Conservation (phyloP, 192 early-diverging fungal genomes). For the Coemansia sp. region DNA sequence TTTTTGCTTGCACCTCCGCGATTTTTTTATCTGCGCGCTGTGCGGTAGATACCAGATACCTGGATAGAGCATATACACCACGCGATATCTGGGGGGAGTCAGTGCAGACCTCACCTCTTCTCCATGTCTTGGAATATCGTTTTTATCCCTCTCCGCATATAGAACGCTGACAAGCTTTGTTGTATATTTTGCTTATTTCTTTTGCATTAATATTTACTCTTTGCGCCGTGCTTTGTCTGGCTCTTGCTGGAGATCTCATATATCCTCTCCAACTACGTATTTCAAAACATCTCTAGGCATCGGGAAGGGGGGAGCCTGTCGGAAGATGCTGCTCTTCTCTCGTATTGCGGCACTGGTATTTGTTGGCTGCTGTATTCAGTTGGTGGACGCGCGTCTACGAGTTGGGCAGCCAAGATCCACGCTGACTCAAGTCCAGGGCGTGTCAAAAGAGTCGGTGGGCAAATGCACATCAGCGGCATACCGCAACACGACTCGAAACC, state of each 20-base stretch:
- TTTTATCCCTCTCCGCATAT: neutral
- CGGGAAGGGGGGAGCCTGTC: neutral
- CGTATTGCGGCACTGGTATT: neutral
- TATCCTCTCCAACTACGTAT: too few species aligned
- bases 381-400: neutral
- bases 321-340: neutral
- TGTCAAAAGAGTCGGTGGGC: neutral
- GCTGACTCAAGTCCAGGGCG: neutral
- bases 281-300: too few species aligned
- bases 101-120: neutral
- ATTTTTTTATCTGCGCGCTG: neutral
- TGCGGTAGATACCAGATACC: neutral
- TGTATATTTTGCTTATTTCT: neutral
- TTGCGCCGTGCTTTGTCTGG: too few species aligned
- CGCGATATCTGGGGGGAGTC: neutral
- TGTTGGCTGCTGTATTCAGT: neutral
- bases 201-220: neutral
- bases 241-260: slow-evolving; percentile 1
- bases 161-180: neutral
- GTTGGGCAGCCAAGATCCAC: neutral
- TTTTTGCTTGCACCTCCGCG: neutral
- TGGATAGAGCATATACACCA: neutral
- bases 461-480: slow-evolving; percentile 17
- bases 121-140: slow-evolving; percentile 3
- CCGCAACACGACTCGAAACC: slow-evolving; percentile 11